Evolutionary conservation across 148 eudicot species (phyloP), one percentile per base, ranked within the genome.

Genomic region (Dianthus caryophyllus): DNA sequence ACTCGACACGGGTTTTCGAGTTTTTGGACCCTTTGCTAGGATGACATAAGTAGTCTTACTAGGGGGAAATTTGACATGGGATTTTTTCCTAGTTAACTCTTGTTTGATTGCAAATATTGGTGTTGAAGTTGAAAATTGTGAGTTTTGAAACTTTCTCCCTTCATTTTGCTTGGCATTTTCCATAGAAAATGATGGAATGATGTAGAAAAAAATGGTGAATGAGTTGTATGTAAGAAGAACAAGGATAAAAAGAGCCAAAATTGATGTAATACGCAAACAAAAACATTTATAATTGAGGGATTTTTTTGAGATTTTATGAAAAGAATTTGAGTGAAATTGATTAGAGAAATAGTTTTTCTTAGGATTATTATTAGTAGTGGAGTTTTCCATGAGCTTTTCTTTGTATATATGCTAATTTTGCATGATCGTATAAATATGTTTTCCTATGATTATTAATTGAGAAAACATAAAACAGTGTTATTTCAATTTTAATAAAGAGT

Each of bases 181-280:
- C 20, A 73, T 69, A 36, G 65, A 61, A 20, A 82, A 76, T 39
- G 43, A 62, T 30, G 71, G 70, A 25, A 55, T 73, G 9, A 76
- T 24, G 65, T 33, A 79, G 76, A 81, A 76, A 14, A 63, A 63
- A 13, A 79, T 64, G 27, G 77, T 29, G 55, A 71, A 67, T n/a
- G 76, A 66, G 55, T 79, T 81, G 59, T 75, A 84, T 33, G 69
- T 71, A 20, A 84, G 44, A 39, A 81, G 71, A 17, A 81, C 36
- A 25, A 84, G 27, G 50, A 81, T 63, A 17, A 72, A 53, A 14
- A 79, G 64, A 66, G 79, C 75, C 18, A 78, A 25, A 61, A 78
- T 16, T 21, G 75, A 78, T 6, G 81, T 78, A 43, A 63, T 15
- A 7, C 74, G 77, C 2, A 74, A 70, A 61, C 64, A 78, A 39